phyloP scores from a whole-genome alignment of 129 eudicot species.

The carrot (Daucus carota) region DH1_v3.0 NC_030386.2:21811501-21812000 shows the following conservation, averaged over 20 bases:
- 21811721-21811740: neutral
- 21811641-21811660: neutral
- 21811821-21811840: too few relatives aligned
- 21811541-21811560: conserved; percentile 57
- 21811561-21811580: conserved; percentile 13
- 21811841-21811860: too few relatives aligned
- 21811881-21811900: too few relatives aligned
- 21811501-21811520: conserved; percentile 73
- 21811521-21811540: conserved; percentile 73
- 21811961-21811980: neutral
- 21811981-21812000: neutral
- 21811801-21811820: too few relatives aligned
- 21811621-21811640: neutral
- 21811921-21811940: neutral
- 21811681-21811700: neutral
- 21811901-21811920: neutral
- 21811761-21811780: too few relatives aligned
- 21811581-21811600: neutral
- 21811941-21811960: neutral
- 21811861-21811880: neutral
- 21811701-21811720: neutral
- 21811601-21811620: neutral
- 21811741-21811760: neutral
- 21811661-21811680: neutral
- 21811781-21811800: too few relatives aligned